These are phyloP conservation scores for Boletus sensibilis DNA, from an alignment of 768 basidiomycete species.

Conservation along the genomic window DNA sequence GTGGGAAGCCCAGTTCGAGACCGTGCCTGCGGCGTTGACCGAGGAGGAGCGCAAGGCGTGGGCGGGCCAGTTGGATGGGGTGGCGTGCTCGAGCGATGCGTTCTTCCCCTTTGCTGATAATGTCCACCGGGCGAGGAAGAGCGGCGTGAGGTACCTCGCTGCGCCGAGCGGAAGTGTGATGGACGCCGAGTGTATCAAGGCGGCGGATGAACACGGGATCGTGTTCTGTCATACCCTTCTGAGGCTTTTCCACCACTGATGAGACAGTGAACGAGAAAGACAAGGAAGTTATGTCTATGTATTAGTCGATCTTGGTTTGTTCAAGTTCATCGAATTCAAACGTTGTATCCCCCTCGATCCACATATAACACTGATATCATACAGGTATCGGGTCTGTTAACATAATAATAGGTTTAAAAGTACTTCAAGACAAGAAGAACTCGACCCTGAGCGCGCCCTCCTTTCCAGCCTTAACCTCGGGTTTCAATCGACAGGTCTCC, in stretches of 20 bases:
- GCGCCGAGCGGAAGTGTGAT: constrained; percentile 94
- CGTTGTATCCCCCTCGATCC: neutral
- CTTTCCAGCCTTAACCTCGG: constrained; percentile 57
- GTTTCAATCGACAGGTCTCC: constrained; percentile 47
- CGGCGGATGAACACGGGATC: constrained; percentile 89
- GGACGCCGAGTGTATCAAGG: constrained; percentile 95
- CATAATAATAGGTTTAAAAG: constrained; percentile 13
- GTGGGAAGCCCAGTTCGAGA: constrained; percentile 89
- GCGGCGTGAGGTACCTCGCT: constrained; percentile 89
- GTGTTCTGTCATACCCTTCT: constrained; percentile 89
- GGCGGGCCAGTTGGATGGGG: constrained; percentile 71
- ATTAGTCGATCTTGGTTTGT: neutral
- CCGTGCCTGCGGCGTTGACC: constrained; percentile 60
- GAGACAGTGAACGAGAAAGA: neutral
- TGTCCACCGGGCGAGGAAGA: constrained; percentile 88
- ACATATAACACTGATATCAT: neutral
- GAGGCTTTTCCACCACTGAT: constrained; percentile 86
- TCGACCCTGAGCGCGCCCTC: too few species aligned
- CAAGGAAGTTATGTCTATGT: neutral
- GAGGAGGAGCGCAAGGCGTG: constrained; percentile 74
- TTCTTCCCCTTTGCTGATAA: constrained; percentile 99
- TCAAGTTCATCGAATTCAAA: neutral
- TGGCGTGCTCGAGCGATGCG: constrained; percentile 93
- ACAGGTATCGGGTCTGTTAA: neutral
- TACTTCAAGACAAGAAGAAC: constrained; percentile 43